Evolutionary conservation across 495 filamentous ascomycete genomes (phyloP).

Genomic region (Cercophora newfieldiana): DNA sequence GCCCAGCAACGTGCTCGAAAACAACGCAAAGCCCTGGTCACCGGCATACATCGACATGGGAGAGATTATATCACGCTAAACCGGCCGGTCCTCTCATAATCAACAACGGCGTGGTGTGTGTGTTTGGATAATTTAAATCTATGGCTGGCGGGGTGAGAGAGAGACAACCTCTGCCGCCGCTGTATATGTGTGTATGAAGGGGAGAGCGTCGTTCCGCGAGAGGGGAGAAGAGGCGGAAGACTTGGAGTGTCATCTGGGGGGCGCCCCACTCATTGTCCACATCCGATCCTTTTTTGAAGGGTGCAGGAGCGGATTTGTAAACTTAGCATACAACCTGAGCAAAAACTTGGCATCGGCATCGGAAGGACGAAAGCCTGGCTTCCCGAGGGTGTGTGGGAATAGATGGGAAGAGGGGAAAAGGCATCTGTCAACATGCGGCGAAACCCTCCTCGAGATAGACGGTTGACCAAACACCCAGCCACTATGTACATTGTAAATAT

Average conservation of each 20-base stretch:
- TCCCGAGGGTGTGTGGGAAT: not conserved
- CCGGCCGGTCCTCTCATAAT: not conserved
- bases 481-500: conserved; percentile 9
- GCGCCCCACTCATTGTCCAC: not conserved
- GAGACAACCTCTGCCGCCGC: not conserved
- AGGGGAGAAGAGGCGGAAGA: not conserved
- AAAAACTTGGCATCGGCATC: not conserved
- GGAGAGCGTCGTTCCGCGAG: not conserved
- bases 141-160: not conserved
- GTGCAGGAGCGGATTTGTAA: not conserved
- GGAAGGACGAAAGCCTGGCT: not conserved
- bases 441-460: not conserved
- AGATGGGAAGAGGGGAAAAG: not conserved
- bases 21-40: conserved; percentile 66
- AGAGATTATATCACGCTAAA: conserved; percentile 67
- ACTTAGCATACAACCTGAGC: not conserved
- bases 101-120: not conserved
- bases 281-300: not conserved
- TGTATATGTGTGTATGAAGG: not conserved
- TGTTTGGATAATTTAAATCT: not conserved
- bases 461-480: not conserved
- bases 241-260: not conserved
- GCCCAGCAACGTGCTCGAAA: conserved; percentile 74
- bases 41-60: conserved; percentile 86
- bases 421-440: not conserved